Conservation (phyloP, 2,329 filamentous ascomycete genomes). For the Ascochyta fabae region DNA sequence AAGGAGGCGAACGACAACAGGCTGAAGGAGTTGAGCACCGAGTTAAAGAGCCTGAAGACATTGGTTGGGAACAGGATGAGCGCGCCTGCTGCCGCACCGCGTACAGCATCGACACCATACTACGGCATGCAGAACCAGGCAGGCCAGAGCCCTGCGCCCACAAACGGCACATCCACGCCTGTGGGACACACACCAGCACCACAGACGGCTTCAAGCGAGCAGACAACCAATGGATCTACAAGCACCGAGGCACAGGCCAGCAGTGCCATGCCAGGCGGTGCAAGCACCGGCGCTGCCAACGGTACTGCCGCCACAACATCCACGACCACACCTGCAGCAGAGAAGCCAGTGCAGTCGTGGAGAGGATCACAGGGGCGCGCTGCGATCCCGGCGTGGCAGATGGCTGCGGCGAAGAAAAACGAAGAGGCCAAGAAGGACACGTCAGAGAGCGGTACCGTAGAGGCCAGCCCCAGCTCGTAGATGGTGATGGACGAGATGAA, state of each 20-base stretch:
- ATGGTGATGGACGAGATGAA: no score
- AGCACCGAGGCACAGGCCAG: constrained; percentile 30
- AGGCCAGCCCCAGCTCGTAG: constrained; percentile 40
- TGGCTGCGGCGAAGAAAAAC: constrained; percentile 57
- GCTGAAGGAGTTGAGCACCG: constrained; percentile 82
- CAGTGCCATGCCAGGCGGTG: constrained; percentile 17
- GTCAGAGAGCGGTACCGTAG: constrained; percentile 46
- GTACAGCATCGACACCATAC: constrained; percentile 31
- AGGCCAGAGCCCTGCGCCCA: constrained; percentile 27
- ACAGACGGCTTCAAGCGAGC: constrained; percentile 22
- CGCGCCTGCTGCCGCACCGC: constrained; percentile 34
- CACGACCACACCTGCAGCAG: constrained; percentile 30
- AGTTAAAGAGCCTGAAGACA: constrained; percentile 91
- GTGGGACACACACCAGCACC: constrained; percentile 21
- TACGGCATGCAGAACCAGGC: constrained; percentile 25
- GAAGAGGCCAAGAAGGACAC: constrained; percentile 54
- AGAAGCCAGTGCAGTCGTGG: constrained; percentile 34
- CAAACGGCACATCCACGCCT: constrained; percentile 37
- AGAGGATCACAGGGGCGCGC: constrained; percentile 43
- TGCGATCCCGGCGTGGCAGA: constrained; percentile 61
- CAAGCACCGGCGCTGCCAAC: constrained; percentile 16
- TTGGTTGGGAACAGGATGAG: constrained; percentile 72
- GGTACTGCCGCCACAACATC: constrained; percentile 11
- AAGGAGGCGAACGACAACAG: constrained; percentile 82
- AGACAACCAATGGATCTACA: constrained; percentile 23